phyloP scores from a whole-genome alignment of 768 basidiomycete genomes.

The Coprinellus aureogranulatus region DNA sequence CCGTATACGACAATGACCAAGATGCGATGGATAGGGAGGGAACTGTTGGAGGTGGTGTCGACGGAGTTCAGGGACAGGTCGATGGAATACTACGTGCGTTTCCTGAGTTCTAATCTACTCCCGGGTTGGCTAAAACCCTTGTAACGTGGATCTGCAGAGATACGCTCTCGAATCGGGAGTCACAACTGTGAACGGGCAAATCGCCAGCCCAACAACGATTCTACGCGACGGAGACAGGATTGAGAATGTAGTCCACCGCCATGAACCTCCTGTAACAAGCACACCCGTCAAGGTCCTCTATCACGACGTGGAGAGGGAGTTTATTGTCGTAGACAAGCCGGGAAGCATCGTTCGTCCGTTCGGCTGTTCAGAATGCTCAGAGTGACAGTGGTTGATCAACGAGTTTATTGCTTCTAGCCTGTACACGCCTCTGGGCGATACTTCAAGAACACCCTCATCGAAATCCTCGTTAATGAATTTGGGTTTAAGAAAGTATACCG shows the following conservation, averaged over 20 bases:
- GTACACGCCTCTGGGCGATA: constrained; percentile 93
- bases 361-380: too few species aligned
- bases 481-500: constrained; percentile 81
- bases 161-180: constrained; percentile 84
- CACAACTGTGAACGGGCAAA: constrained; percentile 90
- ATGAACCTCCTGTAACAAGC: constrained; percentile 92
- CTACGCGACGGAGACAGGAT: constrained; percentile 86
- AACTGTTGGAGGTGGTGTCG: constrained; percentile 87
- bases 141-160: constrained; percentile 31
- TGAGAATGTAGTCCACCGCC: constrained; percentile 92
- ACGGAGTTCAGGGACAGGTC: constrained; percentile 93
- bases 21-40: constrained; percentile 82
- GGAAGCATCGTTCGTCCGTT: constrained; percentile 84
- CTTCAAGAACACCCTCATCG: constrained; percentile 81
- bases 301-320: constrained; percentile 74
- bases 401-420: constrained; percentile 63
- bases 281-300: constrained; percentile 77
- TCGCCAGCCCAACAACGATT: constrained; percentile 76
- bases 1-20: constrained; percentile 93
- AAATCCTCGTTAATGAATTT: constrained; percentile 82
- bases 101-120: neutral
- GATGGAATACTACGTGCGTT: constrained; percentile 92
- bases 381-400: too few species aligned
- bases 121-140: neutral
- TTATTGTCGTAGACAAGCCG: constrained; percentile 94